Percentiles rank a stretch among this genome's conserved stretches.
Conservation (phyloP, 1,284 basidiomycete species). For the Rhodofomes roseus region DNA sequence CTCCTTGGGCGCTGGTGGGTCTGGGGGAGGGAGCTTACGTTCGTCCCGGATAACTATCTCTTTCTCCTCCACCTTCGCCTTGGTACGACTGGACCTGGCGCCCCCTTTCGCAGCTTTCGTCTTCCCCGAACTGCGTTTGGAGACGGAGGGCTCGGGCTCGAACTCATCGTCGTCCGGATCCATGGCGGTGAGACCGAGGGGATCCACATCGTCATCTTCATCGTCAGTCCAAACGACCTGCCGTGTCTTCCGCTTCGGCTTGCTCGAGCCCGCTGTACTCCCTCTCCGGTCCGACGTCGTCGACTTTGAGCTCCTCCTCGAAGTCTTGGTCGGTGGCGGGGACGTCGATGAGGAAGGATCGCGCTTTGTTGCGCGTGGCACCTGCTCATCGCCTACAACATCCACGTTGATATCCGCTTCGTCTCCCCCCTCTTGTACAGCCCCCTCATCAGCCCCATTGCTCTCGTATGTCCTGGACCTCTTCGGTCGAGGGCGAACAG, state of each 20-base stretch:
- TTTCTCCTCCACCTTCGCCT: conserved; percentile 23
- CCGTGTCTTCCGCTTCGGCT: conserved; percentile 11
- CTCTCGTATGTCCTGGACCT: conserved; percentile 11
- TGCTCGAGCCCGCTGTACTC: conserved; percentile 6
- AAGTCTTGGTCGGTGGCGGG: conserved; percentile 7
- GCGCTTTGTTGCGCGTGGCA: conserved; percentile 11
- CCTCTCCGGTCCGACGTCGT: conserved; percentile 1
- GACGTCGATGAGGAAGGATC: conserved; percentile 12
- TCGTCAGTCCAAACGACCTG: conserved; percentile 22
- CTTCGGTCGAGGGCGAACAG: conserved; percentile 11
- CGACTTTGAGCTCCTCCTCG: not conserved
- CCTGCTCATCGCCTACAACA: conserved; percentile 20
- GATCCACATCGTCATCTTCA: conserved; percentile 14
- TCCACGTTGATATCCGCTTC: conserved; percentile 24
- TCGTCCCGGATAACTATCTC: conserved; percentile 38
- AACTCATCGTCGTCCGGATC: conserved; percentile 22
- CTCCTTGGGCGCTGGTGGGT: conserved; percentile 8
- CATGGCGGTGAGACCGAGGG: conserved; percentile 1
- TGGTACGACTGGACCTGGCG: conserved; percentile 18
- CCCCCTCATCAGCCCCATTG: conserved; percentile 8
- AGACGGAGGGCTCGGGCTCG: conserved; percentile 17
- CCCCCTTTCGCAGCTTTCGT: conserved; percentile 14
- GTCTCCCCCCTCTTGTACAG: conserved; percentile 13
- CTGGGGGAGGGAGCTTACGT: conserved; percentile 27
- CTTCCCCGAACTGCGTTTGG: conserved; percentile 13